Percentiles rank a stretch among this genome's conserved stretches.
phyloP scores from a whole-genome alignment of 495 filamentous ascomycete species.

The Neurospora pannonica region DNA sequence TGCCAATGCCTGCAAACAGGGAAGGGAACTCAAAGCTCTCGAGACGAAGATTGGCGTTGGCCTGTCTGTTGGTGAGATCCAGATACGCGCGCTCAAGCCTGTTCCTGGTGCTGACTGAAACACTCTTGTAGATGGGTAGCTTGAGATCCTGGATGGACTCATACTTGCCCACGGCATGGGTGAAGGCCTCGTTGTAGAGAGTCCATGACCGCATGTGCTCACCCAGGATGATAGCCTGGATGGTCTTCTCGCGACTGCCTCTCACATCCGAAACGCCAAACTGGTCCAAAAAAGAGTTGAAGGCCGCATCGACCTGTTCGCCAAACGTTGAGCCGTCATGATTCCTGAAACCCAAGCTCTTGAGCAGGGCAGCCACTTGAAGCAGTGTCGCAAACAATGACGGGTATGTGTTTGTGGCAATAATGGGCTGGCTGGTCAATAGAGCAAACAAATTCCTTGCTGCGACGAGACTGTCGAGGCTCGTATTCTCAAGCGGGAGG shows the following conservation, averaged over 20 bases:
- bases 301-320: slow-evolving; percentile 62
- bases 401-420: slow-evolving; percentile 59
- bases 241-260: slow-evolving; percentile 75
- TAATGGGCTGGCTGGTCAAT: slow-evolving; percentile 66
- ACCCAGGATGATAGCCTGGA: slow-evolving; percentile 79
- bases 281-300: slow-evolving; percentile 68
- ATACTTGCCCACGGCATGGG: slow-evolving; percentile 88
- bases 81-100: slow-evolving; percentile 73
- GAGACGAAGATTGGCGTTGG: slow-evolving; percentile 57
- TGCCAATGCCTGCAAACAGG: slow-evolving; percentile 79
- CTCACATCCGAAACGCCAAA: slow-evolving; percentile 71
- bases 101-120: slow-evolving; percentile 62
- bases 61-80: slow-evolving; percentile 61
- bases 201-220: slow-evolving; percentile 74
- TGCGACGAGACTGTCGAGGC: slow-evolving; percentile 60
- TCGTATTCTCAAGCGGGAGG: slow-evolving; percentile 43
- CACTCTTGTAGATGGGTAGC: slow-evolving; percentile 56
- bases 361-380: slow-evolving; percentile 56
- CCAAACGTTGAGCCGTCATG: slow-evolving; percentile 75
- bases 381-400: slow-evolving; percentile 68
- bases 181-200: slow-evolving; percentile 84
- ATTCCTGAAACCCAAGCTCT: slow-evolving; percentile 70
- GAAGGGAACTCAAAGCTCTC: slow-evolving; percentile 82
- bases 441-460: slow-evolving; percentile 91
- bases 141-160: slow-evolving; percentile 59